Conservation (phyloP, 306 rosid genomes). For the Castanospermum australe region DNA sequence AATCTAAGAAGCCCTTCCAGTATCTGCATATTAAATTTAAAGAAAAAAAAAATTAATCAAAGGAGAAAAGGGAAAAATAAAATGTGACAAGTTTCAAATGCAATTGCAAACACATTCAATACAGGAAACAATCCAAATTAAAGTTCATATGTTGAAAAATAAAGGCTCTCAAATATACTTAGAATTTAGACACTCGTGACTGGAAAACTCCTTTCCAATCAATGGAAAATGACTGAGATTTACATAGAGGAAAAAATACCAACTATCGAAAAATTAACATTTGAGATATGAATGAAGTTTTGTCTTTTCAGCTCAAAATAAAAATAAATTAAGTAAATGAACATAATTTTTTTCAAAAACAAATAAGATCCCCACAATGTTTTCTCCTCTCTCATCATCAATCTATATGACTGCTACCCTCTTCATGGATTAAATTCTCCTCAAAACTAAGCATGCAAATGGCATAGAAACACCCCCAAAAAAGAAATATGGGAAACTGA, state of each 20-base stretch:
- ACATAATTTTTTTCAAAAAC: background rate
- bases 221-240: background rate
- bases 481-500: background rate
- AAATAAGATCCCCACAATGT: slow-evolving; percentile 10
- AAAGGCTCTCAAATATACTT: slow-evolving; percentile 15
- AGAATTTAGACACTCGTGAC: background rate
- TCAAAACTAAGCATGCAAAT: background rate
- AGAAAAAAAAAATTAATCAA: background rate
- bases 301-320: background rate
- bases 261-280: background rate
- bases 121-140: background rate
- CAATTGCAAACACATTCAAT: slow-evolving; percentile 2
- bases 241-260: background rate
- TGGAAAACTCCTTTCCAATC: background rate
- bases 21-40: slow-evolving; percentile 39
- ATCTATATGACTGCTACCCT: background rate
- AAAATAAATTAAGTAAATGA: background rate
- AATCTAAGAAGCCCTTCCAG: slow-evolving; percentile 74
- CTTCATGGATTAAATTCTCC: background rate
- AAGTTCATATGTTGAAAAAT: background rate
- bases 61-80: background rate
- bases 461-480: background rate
- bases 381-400: background rate
- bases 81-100: background rate
- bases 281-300: background rate